Evolutionary conservation across 225 moss, liverwort and hornwort species (phyloP).

Genomic region (Straminergon stramineum): DNA sequence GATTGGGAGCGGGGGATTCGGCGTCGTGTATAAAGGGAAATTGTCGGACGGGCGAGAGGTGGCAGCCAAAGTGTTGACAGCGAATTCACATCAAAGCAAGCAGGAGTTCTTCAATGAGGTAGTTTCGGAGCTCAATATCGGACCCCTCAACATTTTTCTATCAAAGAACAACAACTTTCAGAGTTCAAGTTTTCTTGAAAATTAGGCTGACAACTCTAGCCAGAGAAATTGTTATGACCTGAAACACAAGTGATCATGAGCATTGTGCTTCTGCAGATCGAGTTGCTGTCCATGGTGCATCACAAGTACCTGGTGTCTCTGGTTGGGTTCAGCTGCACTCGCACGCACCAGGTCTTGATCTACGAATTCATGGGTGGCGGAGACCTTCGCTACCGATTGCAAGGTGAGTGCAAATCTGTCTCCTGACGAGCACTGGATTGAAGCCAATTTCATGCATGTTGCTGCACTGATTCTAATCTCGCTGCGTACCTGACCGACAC

Average conservation of each 20-base stretch:
- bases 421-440: neutral
- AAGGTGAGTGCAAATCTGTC: neutral
- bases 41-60: neutral
- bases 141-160: neutral
- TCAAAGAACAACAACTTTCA: neutral
- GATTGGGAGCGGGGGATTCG: neutral
- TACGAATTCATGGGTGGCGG: neutral
- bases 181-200: neutral
- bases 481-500: neutral
- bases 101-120: neutral
- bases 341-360: neutral
- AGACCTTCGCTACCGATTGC: neutral
- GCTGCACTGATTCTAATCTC: too few species aligned
- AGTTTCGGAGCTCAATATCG: neutral
- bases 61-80: neutral
- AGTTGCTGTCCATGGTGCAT: neutral
- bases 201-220: neutral
- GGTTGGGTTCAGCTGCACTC: neutral
- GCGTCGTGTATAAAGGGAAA: neutral
- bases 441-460: neutral
- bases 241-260: neutral
- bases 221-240: neutral
- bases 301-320: neutral
- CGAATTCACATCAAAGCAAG: neutral
- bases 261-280: neutral